phyloP scores from a whole-genome alignment of 2,329 filamentous ascomycete genomes.

The Botrytis fabae region DNA sequence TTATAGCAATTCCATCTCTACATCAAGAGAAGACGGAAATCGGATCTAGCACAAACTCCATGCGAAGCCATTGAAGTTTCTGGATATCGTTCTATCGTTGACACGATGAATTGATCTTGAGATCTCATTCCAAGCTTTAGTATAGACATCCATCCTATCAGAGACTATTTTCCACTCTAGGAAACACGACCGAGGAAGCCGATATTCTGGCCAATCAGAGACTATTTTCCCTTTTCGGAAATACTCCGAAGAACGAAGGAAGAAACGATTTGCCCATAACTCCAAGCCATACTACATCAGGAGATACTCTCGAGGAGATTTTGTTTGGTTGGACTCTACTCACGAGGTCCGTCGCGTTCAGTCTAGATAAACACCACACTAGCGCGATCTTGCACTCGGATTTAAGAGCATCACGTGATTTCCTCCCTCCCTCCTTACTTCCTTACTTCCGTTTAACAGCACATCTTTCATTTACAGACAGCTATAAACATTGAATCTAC shows the following conservation, averaged over 20 bases:
- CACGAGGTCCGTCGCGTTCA: too few relatives aligned
- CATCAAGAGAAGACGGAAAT: neutral
- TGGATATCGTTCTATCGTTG: neutral
- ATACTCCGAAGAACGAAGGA: neutral
- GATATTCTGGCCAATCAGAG: neutral
- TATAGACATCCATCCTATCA: neutral
- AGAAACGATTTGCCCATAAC: neutral
- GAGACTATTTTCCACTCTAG: neutral
- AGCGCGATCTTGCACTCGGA: neutral
- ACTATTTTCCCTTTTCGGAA: neutral
- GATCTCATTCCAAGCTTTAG: neutral
- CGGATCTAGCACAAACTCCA: neutral
- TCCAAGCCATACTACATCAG: neutral
- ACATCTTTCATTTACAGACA: neutral
- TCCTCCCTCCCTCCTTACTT: neutral
- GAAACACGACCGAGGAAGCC: neutral
- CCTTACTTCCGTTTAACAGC: neutral
- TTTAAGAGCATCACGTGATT: neutral
- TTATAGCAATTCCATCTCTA: neutral
- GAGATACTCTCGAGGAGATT: neutral
- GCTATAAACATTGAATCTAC: too few relatives aligned
- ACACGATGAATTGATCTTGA: neutral
- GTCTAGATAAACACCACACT: too few relatives aligned
- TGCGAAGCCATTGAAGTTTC: neutral
- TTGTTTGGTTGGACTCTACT: neutral